Conservation (phyloP, 768 basidiomycete genomes). For the Termitomyces titanicus region DNA sequence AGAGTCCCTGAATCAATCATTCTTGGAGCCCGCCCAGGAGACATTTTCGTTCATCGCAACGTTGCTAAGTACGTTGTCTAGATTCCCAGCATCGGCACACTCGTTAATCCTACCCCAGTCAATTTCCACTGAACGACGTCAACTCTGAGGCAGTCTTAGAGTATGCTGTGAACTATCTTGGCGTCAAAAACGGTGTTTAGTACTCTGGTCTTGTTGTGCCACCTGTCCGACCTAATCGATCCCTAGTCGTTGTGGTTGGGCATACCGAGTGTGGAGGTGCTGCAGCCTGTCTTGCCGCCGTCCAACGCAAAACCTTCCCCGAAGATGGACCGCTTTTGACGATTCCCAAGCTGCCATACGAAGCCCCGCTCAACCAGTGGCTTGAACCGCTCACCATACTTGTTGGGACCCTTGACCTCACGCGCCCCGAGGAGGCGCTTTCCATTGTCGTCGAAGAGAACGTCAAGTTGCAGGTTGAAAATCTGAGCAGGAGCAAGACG, state of each 20-base stretch:
- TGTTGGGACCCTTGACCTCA: constrained; percentile 42
- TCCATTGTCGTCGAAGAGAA: constrained; percentile 54
- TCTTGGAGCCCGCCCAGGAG: constrained; percentile 67
- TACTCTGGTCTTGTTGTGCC: constrained; percentile 22
- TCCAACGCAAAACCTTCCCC: constrained; percentile 28
- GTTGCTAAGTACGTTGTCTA: constrained; percentile 60
- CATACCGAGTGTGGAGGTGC: constrained; percentile 85
- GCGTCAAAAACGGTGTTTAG: constrained; percentile 77
- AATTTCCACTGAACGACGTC: constrained; percentile 69
- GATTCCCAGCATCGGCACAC: not conserved
- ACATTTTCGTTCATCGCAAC: constrained; percentile 82
- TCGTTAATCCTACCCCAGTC: constrained; percentile 36
- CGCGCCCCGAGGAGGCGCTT: constrained; percentile 33
- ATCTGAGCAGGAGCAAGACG: constrained; percentile 42
- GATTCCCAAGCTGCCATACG: constrained; percentile 29
- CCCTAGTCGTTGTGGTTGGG: constrained; percentile 73
- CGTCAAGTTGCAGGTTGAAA: constrained; percentile 52
- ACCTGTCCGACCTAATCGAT: constrained; percentile 28
- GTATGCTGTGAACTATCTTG: constrained; percentile 68
- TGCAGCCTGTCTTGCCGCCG: constrained; percentile 47
- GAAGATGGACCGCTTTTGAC: constrained; percentile 29
- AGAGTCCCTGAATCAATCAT: constrained; percentile 79
- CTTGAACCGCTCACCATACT: constrained; percentile 52
- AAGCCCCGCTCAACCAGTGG: constrained; percentile 64
- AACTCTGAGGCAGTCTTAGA: constrained; percentile 69